A percentile compares a stretch with the other conserved stretches of the same genome.
Evolutionary conservation across 78 protist species (phyloP).

Genomic region (Isochrysis galbana): DNA sequence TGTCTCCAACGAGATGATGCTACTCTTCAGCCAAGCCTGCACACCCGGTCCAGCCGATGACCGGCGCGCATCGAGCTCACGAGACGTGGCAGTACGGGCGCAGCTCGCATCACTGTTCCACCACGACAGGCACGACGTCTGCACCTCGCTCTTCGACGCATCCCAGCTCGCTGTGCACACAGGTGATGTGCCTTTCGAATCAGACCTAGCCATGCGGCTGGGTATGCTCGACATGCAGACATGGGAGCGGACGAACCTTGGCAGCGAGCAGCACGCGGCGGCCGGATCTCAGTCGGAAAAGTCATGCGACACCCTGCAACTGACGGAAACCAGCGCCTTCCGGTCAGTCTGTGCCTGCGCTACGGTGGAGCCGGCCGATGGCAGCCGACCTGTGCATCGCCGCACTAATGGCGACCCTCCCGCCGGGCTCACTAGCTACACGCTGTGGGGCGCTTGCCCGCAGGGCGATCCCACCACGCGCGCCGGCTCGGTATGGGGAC

Average conservation of each 20-base stretch:
- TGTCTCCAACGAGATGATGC: no score
- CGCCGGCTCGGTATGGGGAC: background rate
- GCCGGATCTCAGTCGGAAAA: background rate
- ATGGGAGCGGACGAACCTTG: no score
- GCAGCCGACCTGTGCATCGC: background rate
- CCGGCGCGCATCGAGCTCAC: background rate
- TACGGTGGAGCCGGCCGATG: background rate
- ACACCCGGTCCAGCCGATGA: no score
- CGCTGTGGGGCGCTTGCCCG: background rate
- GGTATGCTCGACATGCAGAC: no score
- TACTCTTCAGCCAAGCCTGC: no score
- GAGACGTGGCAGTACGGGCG: no score
- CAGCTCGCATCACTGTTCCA: no score
- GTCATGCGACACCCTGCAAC: background rate
- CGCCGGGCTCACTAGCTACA: background rate
- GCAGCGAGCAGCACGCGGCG: background rate
- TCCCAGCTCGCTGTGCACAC: no score
- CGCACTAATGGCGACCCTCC: constrained; percentile 3
- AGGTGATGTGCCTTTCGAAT: no score
- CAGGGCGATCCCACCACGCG: background rate
- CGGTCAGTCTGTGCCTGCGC: background rate
- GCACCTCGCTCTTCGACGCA: no score
- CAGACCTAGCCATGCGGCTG: no score
- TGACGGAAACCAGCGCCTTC: background rate
- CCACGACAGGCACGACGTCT: no score